A percentile compares a stretch with the other conserved stretches of the same genome.
phyloP scores from a whole-genome alignment of 257 asterid species.

The Leptodermis oblonga region DNA sequence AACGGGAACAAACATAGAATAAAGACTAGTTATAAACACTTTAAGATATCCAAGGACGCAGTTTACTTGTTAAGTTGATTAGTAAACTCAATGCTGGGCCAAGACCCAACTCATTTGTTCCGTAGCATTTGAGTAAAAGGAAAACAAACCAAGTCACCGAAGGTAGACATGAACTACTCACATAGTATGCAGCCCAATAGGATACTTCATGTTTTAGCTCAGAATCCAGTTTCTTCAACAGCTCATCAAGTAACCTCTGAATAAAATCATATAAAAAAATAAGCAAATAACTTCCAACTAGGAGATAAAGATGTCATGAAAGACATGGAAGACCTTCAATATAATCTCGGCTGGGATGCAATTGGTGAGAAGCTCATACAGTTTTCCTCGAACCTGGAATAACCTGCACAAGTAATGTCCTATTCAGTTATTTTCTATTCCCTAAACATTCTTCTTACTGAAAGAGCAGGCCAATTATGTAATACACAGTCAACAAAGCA shows the following conservation, averaged over 20 bases:
- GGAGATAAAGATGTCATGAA: conserved; percentile 12
- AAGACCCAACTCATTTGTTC: not conserved
- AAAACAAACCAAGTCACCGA: conserved; percentile 2
- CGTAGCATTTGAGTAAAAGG: not conserved
- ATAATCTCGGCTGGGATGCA: conserved; percentile 93
- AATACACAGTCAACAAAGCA: not conserved
- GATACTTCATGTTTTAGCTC: conserved; percentile 86
- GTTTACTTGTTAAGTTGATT: not conserved
- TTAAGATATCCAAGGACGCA: not conserved
- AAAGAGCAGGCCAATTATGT: not conserved
- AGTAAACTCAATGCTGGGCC: not conserved
- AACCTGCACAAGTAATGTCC: conserved; percentile 43
- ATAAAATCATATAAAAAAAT: conserved; percentile 18
- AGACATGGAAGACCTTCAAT: conserved; percentile 51
- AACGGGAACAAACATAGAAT: not conserved
- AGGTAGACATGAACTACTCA: conserved; percentile 35
- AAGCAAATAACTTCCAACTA: not conserved
- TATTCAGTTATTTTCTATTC: not conserved
- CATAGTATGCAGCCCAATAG: conserved; percentile 97
- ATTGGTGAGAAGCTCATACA: conserved; percentile 84
- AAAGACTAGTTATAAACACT: not conserved
- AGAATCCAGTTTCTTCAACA: conserved; percentile 85
- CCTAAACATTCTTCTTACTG: not conserved
- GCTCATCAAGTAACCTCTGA: conserved; percentile 83
- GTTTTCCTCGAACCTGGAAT: conserved; percentile 91